Percentiles rank a stretch among this genome's conserved stretches.
Conservation (phyloP, 2,329 filamentous ascomycete genomes). For the Hymenoscyphus scutula region DNA sequence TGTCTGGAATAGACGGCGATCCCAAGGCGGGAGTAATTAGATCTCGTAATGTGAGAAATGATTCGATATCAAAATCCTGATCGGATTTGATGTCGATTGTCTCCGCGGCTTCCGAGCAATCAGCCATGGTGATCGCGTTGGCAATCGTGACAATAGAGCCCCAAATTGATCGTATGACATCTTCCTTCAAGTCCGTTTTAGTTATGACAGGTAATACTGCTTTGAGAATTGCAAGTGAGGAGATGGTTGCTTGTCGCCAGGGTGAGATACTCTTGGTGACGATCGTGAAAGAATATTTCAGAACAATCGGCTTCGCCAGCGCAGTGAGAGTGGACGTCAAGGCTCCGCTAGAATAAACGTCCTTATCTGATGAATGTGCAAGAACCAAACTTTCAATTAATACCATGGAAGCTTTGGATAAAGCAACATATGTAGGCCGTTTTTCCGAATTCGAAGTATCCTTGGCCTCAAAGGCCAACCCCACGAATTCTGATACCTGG, state of each 20-base stretch:
- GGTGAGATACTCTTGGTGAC: conserved; percentile 68
- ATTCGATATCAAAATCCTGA: conserved; percentile 75
- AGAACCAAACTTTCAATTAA: conserved; percentile 62
- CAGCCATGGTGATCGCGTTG: conserved; percentile 67
- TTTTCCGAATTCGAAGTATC: conserved; percentile 37
- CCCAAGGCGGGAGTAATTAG: conserved; percentile 76
- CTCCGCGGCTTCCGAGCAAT: conserved; percentile 49
- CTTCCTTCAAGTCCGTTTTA: conserved; percentile 46
- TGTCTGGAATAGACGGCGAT: conserved; percentile 60
- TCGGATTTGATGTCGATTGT: conserved; percentile 57
- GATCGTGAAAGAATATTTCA: conserved; percentile 78
- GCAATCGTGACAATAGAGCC: conserved; percentile 61
- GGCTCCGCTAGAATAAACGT: conserved; percentile 68
- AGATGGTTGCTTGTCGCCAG: conserved; percentile 78
- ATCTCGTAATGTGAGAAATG: conserved; percentile 66
- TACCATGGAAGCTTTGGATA: conserved; percentile 78
- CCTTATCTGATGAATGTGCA: conserved; percentile 57
- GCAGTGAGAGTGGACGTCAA: conserved; percentile 64
- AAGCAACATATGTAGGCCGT: conserved; percentile 80
- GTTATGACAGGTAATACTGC: conserved; percentile 61
- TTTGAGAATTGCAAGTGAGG: conserved; percentile 65
- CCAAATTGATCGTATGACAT: conserved; percentile 64
- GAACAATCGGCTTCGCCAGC: conserved; percentile 65
- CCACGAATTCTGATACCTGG: conserved; percentile 68
- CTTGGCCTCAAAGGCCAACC: conserved; percentile 59